Base-by-base conservation (phyloP, 345 rosid species). In the Syzygium oleosum region DNA sequence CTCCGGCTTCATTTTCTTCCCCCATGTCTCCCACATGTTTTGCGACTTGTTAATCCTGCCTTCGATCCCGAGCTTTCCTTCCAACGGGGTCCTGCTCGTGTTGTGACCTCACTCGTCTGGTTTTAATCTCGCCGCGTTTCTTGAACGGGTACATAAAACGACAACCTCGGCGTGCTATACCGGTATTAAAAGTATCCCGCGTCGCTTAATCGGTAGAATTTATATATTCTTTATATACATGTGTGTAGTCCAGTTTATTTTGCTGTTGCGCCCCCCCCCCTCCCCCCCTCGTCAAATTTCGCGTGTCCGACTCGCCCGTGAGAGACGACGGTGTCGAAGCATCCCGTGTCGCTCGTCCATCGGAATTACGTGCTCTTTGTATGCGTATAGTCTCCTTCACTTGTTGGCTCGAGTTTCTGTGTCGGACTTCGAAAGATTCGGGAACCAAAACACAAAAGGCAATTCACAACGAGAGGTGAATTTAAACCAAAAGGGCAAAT, bases 141-240 rank as follows among this genome's bases (percentile, higher is more conserved):
- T 58, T 0, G 13, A 27, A 25, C 14, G 0, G 14, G 25, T 56
- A 56, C n/a, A 10, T 10, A 56, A 23, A 23, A 4, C 1, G 14
- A 56, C 8, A 56, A 23, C 0, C 8, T 23, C 1, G 9, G 1
- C 5, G 63, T 8, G n/a, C 2, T 58, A 3, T 13, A 23, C 22
- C 12, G 14, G 1, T 58, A 9, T 23, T 23, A 25, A 58, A 58
- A 23, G n/a, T 4, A 4, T 58, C 29, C 0, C 29, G 13, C 7
- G 13, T 6, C 19, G 2, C 38, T 61, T 4, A 4, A 4, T 61
- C 0, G 0, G 0, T 31, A 15, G 5, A 29, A 63, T 15, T 29
- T 63, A 2, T 29, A 12, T 52, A 52, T 52, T 12, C 52, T 34
- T 34, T 34, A 34, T 34, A 34, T 34, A 3, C 3, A 34, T 34